Conservation (phyloP, 192 early-diverging fungal genomes). For the Gorgonomyces haynaldii region DNA sequence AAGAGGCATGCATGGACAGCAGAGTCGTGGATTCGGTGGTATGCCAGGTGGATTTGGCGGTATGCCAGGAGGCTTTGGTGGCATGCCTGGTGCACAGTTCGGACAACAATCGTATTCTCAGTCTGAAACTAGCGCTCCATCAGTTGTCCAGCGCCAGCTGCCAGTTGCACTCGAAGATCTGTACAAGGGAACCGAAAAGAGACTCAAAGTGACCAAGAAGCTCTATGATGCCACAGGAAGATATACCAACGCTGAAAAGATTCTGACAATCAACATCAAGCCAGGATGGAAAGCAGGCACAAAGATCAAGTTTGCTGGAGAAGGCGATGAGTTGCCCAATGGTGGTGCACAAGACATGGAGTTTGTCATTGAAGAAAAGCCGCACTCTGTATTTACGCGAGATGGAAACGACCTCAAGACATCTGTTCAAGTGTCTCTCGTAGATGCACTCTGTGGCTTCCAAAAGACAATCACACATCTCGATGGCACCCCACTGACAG, state of each 20-base stretch:
- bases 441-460: constrained; percentile 76
- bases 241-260: constrained; percentile 52
- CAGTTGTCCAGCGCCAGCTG: constrained; percentile 48
- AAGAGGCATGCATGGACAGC: constrained; percentile 26
- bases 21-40: constrained; percentile 13
- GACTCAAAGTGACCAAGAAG: constrained; percentile 82
- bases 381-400: constrained; percentile 75
- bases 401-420: constrained; percentile 69
- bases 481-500: constrained; percentile 56
- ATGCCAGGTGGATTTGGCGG: constrained; percentile 42
- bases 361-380: constrained; percentile 88
- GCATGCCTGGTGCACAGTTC: constrained; percentile 12
- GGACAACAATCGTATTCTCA: constrained; percentile 11
- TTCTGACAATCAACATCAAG: constrained; percentile 74
- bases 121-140: constrained; percentile 15
- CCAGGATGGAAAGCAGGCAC: constrained; percentile 97
- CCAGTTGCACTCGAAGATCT: constrained; percentile 83
- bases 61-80: constrained; percentile 29
- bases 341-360: constrained; percentile 83
- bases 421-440: constrained; percentile 52
- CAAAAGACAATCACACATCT: constrained; percentile 59
- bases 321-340: constrained; percentile 73
- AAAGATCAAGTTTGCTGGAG: constrained; percentile 80
- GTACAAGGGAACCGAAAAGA: constrained; percentile 79
- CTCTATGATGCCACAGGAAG: constrained; percentile 29